Conservation (phyloP, 2,329 filamentous ascomycete genomes). For the Botrytis fragariae region DNA sequence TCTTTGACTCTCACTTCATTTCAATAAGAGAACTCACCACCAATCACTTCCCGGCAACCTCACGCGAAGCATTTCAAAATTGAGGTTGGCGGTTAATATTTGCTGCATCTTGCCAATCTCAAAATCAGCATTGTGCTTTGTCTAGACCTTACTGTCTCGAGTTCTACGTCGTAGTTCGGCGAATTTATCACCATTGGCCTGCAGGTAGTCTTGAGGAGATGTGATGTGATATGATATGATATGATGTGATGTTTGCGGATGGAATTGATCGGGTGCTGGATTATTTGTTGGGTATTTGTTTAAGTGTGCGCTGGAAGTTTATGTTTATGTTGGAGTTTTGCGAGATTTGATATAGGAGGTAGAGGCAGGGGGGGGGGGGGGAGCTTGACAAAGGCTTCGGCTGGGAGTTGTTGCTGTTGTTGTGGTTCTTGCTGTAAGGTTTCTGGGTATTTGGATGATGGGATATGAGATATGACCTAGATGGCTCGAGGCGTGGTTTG, state of each 20-base stretch:
- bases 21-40: not conserved
- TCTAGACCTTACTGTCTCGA: not conserved
- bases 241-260: not conserved
- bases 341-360: not conserved
- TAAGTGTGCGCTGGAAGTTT: not conserved
- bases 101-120: not conserved
- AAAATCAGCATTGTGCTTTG: not conserved
- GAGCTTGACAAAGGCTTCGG: too few species aligned
- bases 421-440: not conserved
- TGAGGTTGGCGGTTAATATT: not conserved
- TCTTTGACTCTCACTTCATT: not conserved
- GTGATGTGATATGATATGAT: not conserved
- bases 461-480: not conserved
- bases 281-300: not conserved
- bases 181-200: not conserved
- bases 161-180: not conserved
- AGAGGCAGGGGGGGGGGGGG: too few species aligned
- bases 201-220: not conserved
- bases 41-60: not conserved
- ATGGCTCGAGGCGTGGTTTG: not conserved
- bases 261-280: not conserved
- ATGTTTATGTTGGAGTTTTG: not conserved
- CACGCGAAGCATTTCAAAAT: not conserved
- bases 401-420: too few species aligned
- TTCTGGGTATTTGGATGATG: not conserved